Evolutionary conservation across 306 rosid genomes (phyloP).

Genomic region (Luffa acutangula): DNA sequence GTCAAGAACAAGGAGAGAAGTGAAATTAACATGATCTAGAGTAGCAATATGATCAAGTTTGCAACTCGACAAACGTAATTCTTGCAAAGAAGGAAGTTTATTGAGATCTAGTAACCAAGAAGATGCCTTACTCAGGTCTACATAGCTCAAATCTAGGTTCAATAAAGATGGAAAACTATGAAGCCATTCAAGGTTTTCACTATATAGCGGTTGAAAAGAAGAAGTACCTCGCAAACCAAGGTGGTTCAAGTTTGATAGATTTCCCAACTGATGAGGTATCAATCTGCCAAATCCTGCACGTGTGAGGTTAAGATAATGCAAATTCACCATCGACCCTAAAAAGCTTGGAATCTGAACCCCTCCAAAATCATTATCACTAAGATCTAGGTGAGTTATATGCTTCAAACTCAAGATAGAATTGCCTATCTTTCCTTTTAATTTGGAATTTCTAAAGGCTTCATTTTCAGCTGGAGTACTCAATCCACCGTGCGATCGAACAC

Average conservation of each 20-base stretch:
- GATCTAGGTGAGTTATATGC: constrained; percentile 4
- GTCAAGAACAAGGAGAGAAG: neutral
- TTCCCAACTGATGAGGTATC: constrained; percentile 13
- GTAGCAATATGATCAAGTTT: neutral
- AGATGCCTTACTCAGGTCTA: neutral
- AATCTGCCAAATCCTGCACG: neutral
- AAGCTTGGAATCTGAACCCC: constrained; percentile 10
- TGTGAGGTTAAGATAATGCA: neutral
- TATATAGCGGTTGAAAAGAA: neutral
- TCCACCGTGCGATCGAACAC: no score
- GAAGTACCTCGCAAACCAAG: neutral
- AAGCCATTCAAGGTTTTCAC: constrained; percentile 9
- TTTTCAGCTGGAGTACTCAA: neutral
- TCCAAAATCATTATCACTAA: neutral
- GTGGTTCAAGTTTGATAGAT: neutral
- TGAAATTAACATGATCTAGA: neutral
- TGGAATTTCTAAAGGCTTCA: neutral
- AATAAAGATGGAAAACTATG: neutral
- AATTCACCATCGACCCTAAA: constrained; percentile 7
- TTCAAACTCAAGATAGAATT: neutral
- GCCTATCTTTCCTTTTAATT: constrained; percentile 8
- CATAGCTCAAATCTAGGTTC: neutral
- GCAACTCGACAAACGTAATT: neutral
- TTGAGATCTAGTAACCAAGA: neutral
- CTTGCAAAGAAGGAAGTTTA: neutral